Percentiles rank a stretch among this genome's conserved stretches.
phyloP scores from a whole-genome alignment of 179 eudicot species.

The Actinidia arguta region DNA sequence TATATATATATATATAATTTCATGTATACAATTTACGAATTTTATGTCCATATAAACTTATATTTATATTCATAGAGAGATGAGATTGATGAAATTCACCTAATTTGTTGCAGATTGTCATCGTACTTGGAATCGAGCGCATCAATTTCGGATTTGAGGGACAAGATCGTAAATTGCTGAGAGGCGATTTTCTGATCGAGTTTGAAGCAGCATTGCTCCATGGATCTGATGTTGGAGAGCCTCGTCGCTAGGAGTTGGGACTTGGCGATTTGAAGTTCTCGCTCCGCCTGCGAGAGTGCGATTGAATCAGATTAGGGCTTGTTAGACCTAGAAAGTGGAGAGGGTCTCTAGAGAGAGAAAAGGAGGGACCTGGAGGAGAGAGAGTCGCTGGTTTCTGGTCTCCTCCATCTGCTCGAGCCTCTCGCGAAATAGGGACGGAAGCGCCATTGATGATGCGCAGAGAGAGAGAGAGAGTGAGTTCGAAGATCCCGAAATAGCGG shows the following conservation, averaged over 20 bases:
- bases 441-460: conserved; percentile 42
- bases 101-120: conserved; percentile 30
- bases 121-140: conserved; percentile 36
- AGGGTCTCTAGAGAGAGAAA: background rate
- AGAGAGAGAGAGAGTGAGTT: background rate
- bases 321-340: background rate
- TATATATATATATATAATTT: background rate
- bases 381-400: conserved; percentile 54
- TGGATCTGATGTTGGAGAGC: conserved; percentile 33
- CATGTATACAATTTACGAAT: background rate
- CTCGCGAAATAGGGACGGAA: conserved; percentile 48
- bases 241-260: conserved; percentile 42
- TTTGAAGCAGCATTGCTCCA: conserved; percentile 48
- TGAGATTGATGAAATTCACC: conserved; percentile 31
- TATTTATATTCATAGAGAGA: background rate
- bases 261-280: conserved; percentile 39
- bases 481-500: too few species aligned
- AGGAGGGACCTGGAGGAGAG: conserved; percentile 55
- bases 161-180: conserved; percentile 35
- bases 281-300: conserved; percentile 40
- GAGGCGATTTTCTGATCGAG: conserved; percentile 44
- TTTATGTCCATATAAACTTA: background rate
- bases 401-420: conserved; percentile 55
- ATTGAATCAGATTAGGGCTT: background rate
- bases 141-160: conserved; percentile 43